A percentile compares a stretch with the other conserved stretches of the same genome.
phyloP scores from a whole-genome alignment of 1,284 basidiomycete species.

The Athelia sp. region DNA sequence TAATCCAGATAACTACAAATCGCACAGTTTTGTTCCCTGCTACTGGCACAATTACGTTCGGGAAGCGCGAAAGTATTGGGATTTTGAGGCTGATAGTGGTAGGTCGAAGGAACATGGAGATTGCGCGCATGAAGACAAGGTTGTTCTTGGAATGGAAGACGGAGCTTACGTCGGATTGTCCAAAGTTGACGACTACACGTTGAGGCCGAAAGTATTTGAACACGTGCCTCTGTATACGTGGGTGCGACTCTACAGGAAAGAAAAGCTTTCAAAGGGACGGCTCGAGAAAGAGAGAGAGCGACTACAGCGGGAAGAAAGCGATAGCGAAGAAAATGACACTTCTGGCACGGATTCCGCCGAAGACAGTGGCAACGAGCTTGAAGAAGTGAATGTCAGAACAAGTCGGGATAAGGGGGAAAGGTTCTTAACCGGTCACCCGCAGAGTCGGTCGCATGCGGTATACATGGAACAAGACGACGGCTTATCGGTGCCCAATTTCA shows the following conservation, averaged over 20 bases:
- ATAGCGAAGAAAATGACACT: too few species aligned
- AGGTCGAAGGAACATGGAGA: neutral
- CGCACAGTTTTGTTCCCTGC: conserved; percentile 17
- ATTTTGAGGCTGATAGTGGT: neutral
- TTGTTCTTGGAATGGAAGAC: neutral
- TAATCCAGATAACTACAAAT: conserved; percentile 27
- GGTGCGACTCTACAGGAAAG: conserved; percentile 10
- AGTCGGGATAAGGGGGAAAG: too few species aligned
- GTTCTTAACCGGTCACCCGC: too few species aligned
- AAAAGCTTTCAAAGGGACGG: neutral
- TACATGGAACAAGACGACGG: neutral
- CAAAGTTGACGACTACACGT: conserved; percentile 9
- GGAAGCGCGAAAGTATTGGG: neutral
- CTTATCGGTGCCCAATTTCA: conserved; percentile 18
- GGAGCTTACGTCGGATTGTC: neutral
- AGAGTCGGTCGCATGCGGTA: too few species aligned
- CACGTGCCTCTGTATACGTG: conserved; percentile 19
- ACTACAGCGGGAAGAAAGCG: neutral
- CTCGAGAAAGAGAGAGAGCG: too few species aligned
- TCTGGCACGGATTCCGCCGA: too few species aligned
- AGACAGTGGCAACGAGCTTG: too few species aligned
- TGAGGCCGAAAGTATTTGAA: conserved; percentile 11
- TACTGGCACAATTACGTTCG: conserved; percentile 21
- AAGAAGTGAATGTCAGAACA: too few species aligned
- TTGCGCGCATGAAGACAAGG: neutral